Conservation (phyloP, 805 yeast species). For the Metschnikowia bowlesiae region DNA sequence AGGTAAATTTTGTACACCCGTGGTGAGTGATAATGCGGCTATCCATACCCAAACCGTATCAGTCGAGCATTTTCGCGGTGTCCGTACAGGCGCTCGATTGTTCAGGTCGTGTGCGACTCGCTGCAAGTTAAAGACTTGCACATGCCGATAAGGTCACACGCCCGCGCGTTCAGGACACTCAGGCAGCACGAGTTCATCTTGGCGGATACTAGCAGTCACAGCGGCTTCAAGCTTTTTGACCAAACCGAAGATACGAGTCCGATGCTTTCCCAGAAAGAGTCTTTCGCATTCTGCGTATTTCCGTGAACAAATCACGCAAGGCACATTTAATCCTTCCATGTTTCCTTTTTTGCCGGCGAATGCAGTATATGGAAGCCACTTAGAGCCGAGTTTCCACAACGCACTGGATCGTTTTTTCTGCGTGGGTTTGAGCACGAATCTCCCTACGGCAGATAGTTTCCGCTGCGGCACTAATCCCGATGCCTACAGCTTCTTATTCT, state of each 20-base stretch:
- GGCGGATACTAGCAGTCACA: not conserved
- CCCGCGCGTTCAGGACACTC: not conserved
- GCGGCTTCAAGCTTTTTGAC: not conserved
- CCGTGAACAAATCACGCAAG: not conserved
- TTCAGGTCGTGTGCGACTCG: too few relatives aligned
- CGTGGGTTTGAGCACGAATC: not conserved
- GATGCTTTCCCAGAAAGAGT: too few relatives aligned
- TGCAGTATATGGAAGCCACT: too few relatives aligned
- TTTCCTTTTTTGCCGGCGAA: not conserved
- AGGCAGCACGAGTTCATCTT: not conserved
- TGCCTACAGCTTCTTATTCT: not conserved
- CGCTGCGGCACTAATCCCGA: not conserved
- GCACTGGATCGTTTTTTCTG: not conserved
- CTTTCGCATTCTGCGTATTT: not conserved
- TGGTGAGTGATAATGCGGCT: too few relatives aligned
- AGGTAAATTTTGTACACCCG: too few relatives aligned
- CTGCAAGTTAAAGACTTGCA: too few relatives aligned
- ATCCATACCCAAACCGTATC: too few relatives aligned
- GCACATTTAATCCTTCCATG: not conserved
- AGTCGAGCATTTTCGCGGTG: too few relatives aligned
- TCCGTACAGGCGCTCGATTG: too few relatives aligned
- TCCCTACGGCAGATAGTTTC: not conserved
- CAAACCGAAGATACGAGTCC: too few relatives aligned
- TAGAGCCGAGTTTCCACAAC: too few relatives aligned
- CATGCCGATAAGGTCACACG: not conserved